phyloP scores from a whole-genome alignment of 129 eudicot species.

The Calendula officinalis region DNA sequence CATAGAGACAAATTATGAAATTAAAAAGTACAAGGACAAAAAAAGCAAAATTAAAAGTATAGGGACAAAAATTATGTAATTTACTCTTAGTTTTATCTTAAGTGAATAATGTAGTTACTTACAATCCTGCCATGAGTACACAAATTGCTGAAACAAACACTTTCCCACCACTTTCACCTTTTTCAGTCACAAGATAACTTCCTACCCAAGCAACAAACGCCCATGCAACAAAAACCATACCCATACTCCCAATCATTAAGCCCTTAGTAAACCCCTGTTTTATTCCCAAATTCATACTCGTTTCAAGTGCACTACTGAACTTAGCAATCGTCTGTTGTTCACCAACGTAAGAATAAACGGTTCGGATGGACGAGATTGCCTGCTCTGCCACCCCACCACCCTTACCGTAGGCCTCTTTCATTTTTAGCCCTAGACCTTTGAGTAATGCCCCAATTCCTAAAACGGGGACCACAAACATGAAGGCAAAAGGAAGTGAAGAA shows the following conservation, averaged over 20 bases:
- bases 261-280: constrained; percentile 70
- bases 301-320: constrained; percentile 55
- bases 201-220: constrained; percentile 76
- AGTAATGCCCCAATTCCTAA: constrained; percentile 51
- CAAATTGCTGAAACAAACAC: constrained; percentile 58
- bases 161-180: constrained; percentile 66
- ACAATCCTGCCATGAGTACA: constrained; percentile 65
- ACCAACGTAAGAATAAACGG: constrained; percentile 73
- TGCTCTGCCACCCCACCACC: constrained; percentile 83
- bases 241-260: constrained; percentile 76
- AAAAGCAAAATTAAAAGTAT: too few species aligned
- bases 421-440: constrained; percentile 48
- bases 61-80: too few species aligned
- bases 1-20: too few species aligned
- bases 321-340: constrained; percentile 56
- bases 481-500: constrained; percentile 56
- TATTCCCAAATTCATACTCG: constrained; percentile 53
- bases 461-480: constrained; percentile 56
- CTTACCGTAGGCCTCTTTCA: constrained; percentile 57
- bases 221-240: constrained; percentile 64
- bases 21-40: too few species aligned
- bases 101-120: constrained; percentile 34
- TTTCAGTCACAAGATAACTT: constrained; percentile 52
- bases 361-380: constrained; percentile 70
- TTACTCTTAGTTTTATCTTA: too few species aligned